Base-by-base conservation (phyloP, 352 stramenopile genomes). In the Pythium folliculosum region DNA sequence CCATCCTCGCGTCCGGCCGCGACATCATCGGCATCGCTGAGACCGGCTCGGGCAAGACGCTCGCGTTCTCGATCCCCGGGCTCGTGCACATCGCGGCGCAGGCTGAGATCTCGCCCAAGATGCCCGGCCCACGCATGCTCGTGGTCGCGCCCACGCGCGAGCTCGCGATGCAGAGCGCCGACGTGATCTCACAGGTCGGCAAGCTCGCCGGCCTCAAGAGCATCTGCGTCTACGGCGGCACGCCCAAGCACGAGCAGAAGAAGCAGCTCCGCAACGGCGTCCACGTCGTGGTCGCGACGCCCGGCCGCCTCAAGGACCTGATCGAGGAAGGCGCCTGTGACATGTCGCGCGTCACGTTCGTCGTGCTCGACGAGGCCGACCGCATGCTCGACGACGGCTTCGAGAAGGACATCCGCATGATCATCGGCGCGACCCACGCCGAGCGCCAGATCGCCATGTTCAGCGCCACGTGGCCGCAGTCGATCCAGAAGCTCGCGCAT, bases 361-460 rank as follows among this genome's bases (percentile, higher is more conserved):
- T 99, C 37, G 96, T 99, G 48, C 77, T 99, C 14, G 97, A 99
- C 77, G 97, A 99, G 71, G 94, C 94, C 51, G 97, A 99, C 73
- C 86, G 95, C 59, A 98, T 98, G 91, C 80, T 95, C 27, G 88
- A 95, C 63, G 84, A 95, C 67, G 96, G 96, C 13, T 99, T 99
- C 66, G 94, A 98, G 74, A 96, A 98, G 75, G 95, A 98, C 50
- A 94, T 97, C 48, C 90, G 90, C 43, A 76, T 81, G 59, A 96
- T 97, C 65, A 97, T 97, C 45, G 83, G 86, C 52, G 72, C 70
- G 55, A 91, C 81, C 23, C 87, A 95, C 72, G 59, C 69, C 30
- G 78, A 95, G 73, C 86, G 96, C 22, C 95, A 99, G 77, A 99
- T 97, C 72, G 93, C 94, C 67, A 99, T 99, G 96, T 99, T 99